These are phyloP conservation scores for Tolypocladium inflatum DNA, from an alignment of 2,329 filamentous ascomycete species.

Conservation along the genomic window DNA sequence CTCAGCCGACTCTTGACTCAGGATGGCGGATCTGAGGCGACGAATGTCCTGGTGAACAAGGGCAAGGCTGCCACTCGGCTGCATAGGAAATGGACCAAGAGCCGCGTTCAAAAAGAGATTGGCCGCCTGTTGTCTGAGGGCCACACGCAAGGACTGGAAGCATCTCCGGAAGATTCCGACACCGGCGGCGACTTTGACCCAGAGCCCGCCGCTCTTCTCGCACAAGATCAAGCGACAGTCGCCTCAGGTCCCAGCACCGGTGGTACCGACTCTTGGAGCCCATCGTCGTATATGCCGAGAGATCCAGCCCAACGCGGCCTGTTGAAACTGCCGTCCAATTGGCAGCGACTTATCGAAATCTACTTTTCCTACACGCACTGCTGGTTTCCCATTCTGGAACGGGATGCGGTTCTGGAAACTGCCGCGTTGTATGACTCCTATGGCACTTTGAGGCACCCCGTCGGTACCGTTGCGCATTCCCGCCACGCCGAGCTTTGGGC, in stretches of 20 bases:
- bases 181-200: constrained; percentile 11
- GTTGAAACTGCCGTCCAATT: constrained; percentile 37
- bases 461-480: constrained; percentile 19
- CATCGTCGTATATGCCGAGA: neutral
- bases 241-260: neutral
- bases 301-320: neutral
- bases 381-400: constrained; percentile 68
- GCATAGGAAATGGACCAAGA: constrained; percentile 54
- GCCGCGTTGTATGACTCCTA: constrained; percentile 31
- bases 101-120: constrained; percentile 51
- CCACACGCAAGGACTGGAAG: constrained; percentile 20
- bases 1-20: constrained; percentile 44
- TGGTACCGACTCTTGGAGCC: neutral
- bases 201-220: neutral
- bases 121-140: constrained; percentile 48
- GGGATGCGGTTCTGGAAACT: constrained; percentile 46
- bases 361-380: constrained; percentile 69
- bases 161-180: constrained; percentile 22
- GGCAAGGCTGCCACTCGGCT: constrained; percentile 45
- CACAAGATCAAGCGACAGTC: neutral
- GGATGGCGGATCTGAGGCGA: constrained; percentile 29
- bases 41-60: constrained; percentile 38
- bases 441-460: constrained; percentile 18
- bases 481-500: constrained; percentile 51
- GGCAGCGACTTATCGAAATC: constrained; percentile 55